Evolutionary conservation across 371 early-diverging fungal genomes (phyloP).

Genomic region (Lichtheimia ornata): DNA sequence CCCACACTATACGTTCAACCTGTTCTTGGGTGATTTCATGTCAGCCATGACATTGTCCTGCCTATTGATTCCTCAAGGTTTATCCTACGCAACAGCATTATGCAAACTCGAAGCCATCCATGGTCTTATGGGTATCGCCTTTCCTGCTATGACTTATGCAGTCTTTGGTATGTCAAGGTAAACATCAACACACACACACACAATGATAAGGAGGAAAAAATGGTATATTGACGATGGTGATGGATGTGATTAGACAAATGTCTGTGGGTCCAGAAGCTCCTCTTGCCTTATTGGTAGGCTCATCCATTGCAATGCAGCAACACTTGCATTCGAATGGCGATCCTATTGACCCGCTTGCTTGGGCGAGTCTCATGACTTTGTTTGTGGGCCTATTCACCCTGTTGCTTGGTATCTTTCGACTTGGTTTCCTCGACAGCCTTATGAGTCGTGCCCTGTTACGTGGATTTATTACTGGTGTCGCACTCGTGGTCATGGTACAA

Average conservation of each 20-base stretch:
- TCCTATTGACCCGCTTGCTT: conserved; percentile 27
- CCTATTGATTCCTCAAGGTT: conserved; percentile 83
- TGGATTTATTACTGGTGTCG: conserved; percentile 94
- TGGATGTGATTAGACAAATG: conserved; percentile 64
- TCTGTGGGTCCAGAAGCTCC: conserved; percentile 29
- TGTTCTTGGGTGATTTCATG: conserved; percentile 65
- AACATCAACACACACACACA: background rate
- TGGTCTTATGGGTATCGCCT: conserved; percentile 84
- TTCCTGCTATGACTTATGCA: conserved; percentile 83
- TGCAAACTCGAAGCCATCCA: conserved; percentile 83
- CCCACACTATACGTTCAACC: conserved; percentile 65
- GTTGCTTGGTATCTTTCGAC: conserved; percentile 83
- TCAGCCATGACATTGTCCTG: conserved; percentile 89
- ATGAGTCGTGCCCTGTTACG: conserved; percentile 87
- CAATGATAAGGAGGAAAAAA: background rate
- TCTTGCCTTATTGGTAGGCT: conserved; percentile 23
- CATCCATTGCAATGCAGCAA: conserved; percentile 26
- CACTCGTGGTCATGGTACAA: conserved; percentile 85
- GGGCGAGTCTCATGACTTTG: conserved; percentile 68
- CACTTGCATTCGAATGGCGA: conserved; percentile 37
- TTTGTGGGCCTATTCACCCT: conserved; percentile 89
- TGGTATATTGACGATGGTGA: no score
- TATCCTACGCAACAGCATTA: conserved; percentile 89
- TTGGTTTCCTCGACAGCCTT: conserved; percentile 94
- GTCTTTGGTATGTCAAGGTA: conserved; percentile 88